Conservation (phyloP, 441 rosid species). For the Jatropha podagrica region DNA sequence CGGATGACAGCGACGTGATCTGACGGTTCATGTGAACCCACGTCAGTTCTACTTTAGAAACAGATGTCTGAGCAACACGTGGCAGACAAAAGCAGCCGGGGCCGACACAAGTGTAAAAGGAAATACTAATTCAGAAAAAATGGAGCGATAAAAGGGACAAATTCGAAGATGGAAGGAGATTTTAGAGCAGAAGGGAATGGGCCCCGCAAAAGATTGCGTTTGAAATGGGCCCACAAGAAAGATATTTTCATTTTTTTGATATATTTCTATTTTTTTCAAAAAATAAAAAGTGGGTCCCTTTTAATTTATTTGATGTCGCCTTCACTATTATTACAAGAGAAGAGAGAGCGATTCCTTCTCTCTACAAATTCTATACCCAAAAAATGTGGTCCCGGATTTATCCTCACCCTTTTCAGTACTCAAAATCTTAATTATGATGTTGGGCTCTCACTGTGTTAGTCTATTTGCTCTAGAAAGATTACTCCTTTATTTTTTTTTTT, state of each 20-base stretch:
- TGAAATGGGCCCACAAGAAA: constrained; percentile 20
- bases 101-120: constrained; percentile 5
- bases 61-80: constrained; percentile 8
- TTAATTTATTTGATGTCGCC: constrained; percentile 27
- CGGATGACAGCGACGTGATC: constrained; percentile 18
- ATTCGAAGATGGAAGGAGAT: constrained; percentile 26
- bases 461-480: not conserved
- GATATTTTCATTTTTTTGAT: constrained; percentile 6
- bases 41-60: not conserved
- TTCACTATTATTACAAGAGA: constrained; percentile 14
- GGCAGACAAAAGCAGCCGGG: constrained; percentile 16
- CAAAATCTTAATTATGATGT: constrained; percentile 26
- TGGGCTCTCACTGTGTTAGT: not conserved
- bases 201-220: constrained; percentile 28
- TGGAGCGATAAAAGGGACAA: constrained; percentile 15
- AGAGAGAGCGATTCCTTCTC: not conserved
- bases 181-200: constrained; percentile 16
- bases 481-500: not conserved
- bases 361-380: not conserved
- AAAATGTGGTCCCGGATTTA: constrained; percentile 18
- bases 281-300: constrained; percentile 19
- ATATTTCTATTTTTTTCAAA: not conserved
- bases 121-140: too few relatives aligned
- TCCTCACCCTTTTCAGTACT: constrained; percentile 8
- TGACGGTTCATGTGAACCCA: constrained; percentile 24